Evolutionary conservation across 169 alveolate species (phyloP), one percentile per base, ranked within the genome.

Genomic region (Cryptosporidium tyzzeri): DNA sequence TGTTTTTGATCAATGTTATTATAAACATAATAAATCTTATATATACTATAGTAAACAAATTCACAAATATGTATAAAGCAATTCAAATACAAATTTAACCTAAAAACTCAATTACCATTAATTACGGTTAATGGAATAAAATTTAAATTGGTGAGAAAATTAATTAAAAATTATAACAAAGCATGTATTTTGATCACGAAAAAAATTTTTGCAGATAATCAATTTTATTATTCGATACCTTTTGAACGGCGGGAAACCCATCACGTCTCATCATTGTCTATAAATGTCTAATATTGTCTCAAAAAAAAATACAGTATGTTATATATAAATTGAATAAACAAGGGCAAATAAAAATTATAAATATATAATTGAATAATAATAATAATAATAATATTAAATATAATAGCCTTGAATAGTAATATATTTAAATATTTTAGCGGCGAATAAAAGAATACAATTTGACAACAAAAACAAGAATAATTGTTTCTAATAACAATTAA

Each of bases 221-320:
- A 39, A 39, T 41, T 7, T 41, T 41, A 48, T 48, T 23, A 23
- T 55, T 23, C 67, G 67, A 12, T 55, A 55, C 67, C 67, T 1
- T 31, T 26, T 26, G 35, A 12, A 65, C 33, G 71, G 71, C 71
- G 71, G 71, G 71, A 65, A 65, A 31, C 6, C 21, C 0, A 21
- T n/a, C 71, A 65, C 71, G 71, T 65, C 71, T 65, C 71, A 65
- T 31, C 10, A 33, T 65, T 65, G 50, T 37, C 71, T 35, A 65
- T 26, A 31, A 33, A 33, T 65, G 71, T 65, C 71, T 65, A 65
- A 33, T 65, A 65, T 65, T 65, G 71, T 65, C 71, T 65, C 71
- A 65, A 65, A 65, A 21, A 65, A 65, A 33, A 65, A 61, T 6
- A 26, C 16, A 26, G 14, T 51, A 12, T 51, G 10, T 51, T 53